Evolutionary conservation across 306 rosid species (phyloP), one percentile per base, ranked within the genome.

Genomic region (Gillenia trifoliata): DNA sequence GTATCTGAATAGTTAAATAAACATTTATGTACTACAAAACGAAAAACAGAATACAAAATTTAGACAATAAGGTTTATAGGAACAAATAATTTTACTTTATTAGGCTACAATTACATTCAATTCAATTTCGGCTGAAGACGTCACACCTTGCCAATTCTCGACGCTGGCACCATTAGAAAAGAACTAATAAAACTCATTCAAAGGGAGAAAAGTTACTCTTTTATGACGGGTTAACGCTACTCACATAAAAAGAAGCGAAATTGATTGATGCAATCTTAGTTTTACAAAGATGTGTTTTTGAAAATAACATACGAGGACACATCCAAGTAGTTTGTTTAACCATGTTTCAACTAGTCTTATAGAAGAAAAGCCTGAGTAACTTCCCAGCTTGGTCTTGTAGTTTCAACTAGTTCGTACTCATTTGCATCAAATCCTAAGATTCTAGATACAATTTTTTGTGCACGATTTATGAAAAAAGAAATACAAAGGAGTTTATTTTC

Each of bases 181-280:
- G 2, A 45, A 45, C 52, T 0, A 45, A 45, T 43, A 45, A 4
- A 45, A 45, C 52, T 45, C 50, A 0, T 45, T 0, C 0, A 1
- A 1, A 0, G 0, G 15, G 17, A 4, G 2, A 15, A 15, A 45
- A 45, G 0, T 1, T 15, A 0, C 0, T 13, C 0, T 45, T 45
- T 4, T 0, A 45, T 15, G 7, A 0, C 8, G 0, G 52, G 0
- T 45, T 0, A 2, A 43, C 0, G 0, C 0, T 43, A 43, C 0
- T 43, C 13, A 45, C 4, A 15, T 13, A 13, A 45, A 15, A 1
- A 45, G 1, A 45, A 13, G 0, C 0, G 2, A 15, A 45, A 45
- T 0, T 45, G 0, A 45, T 4, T 4, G 1, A 0, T 0, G 7
- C 2, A 45, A 45, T 45, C 52, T 15, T 15, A 45, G 0, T 3